phyloP scores from a whole-genome alignment of 257 asterid species.

The Rhazya stricta region DNA sequence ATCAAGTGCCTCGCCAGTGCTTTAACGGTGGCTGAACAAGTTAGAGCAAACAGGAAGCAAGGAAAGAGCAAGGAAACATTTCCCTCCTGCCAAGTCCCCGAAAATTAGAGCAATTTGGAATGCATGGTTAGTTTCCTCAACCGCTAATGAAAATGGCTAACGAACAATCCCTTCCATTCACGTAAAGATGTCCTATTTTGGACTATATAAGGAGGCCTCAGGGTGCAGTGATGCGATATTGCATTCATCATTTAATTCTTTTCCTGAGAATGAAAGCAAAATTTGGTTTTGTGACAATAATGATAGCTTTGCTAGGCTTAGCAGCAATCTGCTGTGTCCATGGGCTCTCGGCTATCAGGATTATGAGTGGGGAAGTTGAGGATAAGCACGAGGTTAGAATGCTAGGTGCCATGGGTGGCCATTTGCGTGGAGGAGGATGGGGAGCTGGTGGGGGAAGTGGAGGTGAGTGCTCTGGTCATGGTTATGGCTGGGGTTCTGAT shows the following conservation, averaged over 20 bases:
- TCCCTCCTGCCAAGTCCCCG: neutral
- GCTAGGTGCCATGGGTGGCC: neutral
- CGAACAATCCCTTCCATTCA: neutral
- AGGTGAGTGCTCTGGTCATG: too few relatives aligned
- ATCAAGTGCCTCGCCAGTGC: too few relatives aligned
- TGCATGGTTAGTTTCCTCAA: neutral
- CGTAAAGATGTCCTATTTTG: neutral
- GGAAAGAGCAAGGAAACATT: neutral
- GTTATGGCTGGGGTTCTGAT: too few relatives aligned
- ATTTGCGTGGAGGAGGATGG: too few relatives aligned
- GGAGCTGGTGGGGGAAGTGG: conserved; percentile 12
- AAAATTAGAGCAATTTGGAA: neutral
- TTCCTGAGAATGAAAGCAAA: conserved; percentile 17
- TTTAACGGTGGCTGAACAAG: too few relatives aligned
- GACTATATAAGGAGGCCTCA: conserved; percentile 12
- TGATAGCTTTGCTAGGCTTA: conserved; percentile 17
- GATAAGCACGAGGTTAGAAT: neutral
- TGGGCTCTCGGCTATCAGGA: neutral
- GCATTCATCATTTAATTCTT: neutral
- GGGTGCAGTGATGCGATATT: too few relatives aligned
- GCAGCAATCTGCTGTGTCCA: conserved; percentile 16
- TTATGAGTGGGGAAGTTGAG: neutral
- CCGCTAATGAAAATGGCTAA: neutral
- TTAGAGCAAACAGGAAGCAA: neutral
- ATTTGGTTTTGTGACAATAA: conserved; percentile 1